Conservation (phyloP, 257 asterid genomes). For the Nicotiana noctiflora region DNA sequence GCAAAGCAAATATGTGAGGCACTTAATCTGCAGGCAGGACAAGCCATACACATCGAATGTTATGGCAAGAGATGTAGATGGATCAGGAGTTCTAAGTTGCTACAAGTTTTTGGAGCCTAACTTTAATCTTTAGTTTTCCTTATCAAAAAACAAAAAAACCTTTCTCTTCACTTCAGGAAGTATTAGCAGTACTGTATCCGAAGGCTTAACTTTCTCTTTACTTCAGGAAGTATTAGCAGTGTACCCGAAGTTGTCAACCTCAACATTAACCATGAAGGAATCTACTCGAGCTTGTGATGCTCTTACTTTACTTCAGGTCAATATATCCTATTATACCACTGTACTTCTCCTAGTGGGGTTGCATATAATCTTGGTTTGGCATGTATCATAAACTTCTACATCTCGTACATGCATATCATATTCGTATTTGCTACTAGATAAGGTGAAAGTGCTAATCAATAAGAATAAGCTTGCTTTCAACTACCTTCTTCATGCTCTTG, state of each 20-base stretch:
- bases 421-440: no score
- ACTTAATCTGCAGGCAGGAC: neutral
- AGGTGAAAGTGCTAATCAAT: no score
- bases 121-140: neutral
- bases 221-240: neutral
- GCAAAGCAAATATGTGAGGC: neutral
- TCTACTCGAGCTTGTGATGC: conserved; percentile 2
- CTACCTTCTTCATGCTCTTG: no score
- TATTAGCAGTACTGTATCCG: neutral
- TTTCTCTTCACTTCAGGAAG: neutral
- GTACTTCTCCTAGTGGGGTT: neutral
- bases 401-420: no score
- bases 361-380: neutral
- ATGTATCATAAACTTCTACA: neutral
- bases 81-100: neutral
- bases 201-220: neutral
- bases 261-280: neutral
- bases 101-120: neutral
- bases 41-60: no score
- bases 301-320: conserved; percentile 5
- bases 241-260: neutral
- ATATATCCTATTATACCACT: neutral
- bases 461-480: no score
- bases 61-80: neutral
- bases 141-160: no score